Base-by-base conservation (phyloP, 2,329 filamentous ascomycete genomes). In the Fusarium sp. region DNA sequence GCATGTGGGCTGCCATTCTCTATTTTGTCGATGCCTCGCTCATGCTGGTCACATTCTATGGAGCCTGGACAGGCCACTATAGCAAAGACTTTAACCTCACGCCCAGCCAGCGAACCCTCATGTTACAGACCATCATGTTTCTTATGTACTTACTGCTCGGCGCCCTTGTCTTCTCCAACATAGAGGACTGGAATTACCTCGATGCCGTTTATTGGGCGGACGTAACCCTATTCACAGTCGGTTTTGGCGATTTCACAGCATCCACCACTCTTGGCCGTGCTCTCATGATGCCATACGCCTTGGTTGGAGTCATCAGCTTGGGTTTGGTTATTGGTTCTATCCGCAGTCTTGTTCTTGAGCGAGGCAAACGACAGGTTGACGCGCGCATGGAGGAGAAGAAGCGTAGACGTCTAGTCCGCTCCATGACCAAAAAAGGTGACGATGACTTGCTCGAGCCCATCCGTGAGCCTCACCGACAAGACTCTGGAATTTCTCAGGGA, bases 71-170 rank as follows among this genome's bases (percentile, higher is more conserved):
- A 0, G 83, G 84, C 3, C 91, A 93, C 71, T 97, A 97, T 73
- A 86, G 86, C 8, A 91, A 93, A 71, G 90, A 94, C 74, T 97
- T 97, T 71, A 83, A 87, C 70, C 84, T 97, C 24, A 95, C 92
- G 1, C 88, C 90, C 54, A 91, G 91, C 64, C 95, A 98, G 78
- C 88, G 95, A 11, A 97, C 93, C 0, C 82, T 98, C 22, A 97
- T 98, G 84, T 81, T 97, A 28, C 95, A 98, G 79, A 97, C 94
- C 2, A 97, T 97, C 79, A 83, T 92, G 57, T 93, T 97, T 75
- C 90, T 97, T 52, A 81, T 93, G 48, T 97, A 96, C 83, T 82
- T 98, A 0, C 89, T 92, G 1, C 80, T 94, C 3, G 95, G 95
- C 1, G 93, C 91, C 1, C 87, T 90, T 1, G 81, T 97, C 0